Percentiles rank a stretch among this genome's conserved stretches.
Evolutionary conservation across 129 eudicot species (phyloP).

Genomic region (Sambucus nigra): DNA sequence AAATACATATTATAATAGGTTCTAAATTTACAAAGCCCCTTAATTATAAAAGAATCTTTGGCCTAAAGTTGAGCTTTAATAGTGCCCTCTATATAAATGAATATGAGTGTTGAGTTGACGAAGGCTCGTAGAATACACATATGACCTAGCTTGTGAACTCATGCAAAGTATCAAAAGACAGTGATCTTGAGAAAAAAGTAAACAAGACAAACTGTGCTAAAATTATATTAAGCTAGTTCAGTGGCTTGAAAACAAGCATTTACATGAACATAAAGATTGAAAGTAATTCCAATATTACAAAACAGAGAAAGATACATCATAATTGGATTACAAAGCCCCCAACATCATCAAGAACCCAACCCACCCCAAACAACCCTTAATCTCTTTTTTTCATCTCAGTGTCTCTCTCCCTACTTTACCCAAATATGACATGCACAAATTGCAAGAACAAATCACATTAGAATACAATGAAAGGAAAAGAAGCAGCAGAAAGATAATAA

Average conservation of each 20-base stretch:
- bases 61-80: no score
- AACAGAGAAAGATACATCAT: slow-evolving; percentile 3
- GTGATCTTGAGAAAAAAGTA: no score
- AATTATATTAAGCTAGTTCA: no score
- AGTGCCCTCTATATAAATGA: no score
- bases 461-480: slow-evolving; percentile 20
- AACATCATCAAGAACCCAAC: slow-evolving; percentile 12
- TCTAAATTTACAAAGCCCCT: no score
- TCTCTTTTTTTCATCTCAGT: no score
- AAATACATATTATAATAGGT: no score
- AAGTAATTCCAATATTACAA: slow-evolving; percentile 12
- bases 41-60: no score
- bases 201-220: neutral
- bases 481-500: slow-evolving; percentile 9
- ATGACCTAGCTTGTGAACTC: no score
- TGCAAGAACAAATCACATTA: slow-evolving; percentile 18
- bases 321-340: slow-evolving; percentile 15
- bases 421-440: slow-evolving; percentile 22
- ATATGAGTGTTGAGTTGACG: no score
- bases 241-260: slow-evolving; percentile 2
- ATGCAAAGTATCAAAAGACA: no score
- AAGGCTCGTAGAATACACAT: no score
- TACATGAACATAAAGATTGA: slow-evolving; percentile 26
- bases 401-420: slow-evolving; percentile 15
- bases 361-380: slow-evolving; percentile 2